phyloP scores from a whole-genome alignment of 352 stramenopile genomes.

The Globisporangium canariense region DNA sequence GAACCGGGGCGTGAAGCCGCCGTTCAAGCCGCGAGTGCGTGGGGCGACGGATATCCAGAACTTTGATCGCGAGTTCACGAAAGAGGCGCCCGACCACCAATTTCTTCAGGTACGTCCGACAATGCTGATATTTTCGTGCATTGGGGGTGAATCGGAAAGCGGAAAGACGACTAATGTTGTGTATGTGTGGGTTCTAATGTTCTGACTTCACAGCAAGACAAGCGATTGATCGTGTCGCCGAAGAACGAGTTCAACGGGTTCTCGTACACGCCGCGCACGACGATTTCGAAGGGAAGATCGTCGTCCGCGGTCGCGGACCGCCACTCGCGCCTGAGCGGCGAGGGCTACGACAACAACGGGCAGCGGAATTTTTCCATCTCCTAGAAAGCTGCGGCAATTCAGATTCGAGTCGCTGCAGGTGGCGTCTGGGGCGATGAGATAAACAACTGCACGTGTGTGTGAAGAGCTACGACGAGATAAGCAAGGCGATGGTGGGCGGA shows the following conservation, averaged over 20 bases:
- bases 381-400: background rate
- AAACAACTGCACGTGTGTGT: background rate
- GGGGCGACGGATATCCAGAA: constrained; percentile 84
- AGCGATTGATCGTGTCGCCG: constrained; percentile 61
- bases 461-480: background rate
- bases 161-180: background rate
- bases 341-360: constrained; percentile 33
- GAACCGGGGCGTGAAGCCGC: constrained; percentile 67
- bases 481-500: background rate
- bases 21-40: constrained; percentile 83
- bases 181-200: constrained; percentile 1
- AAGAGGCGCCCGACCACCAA: constrained; percentile 71
- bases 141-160: background rate
- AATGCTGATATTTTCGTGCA: constrained; percentile 4
- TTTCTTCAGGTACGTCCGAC: constrained; percentile 51
- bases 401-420: too few species aligned
- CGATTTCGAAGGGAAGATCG: constrained; percentile 20
- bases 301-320: constrained; percentile 24
- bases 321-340: constrained; percentile 24
- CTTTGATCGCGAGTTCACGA: constrained; percentile 88
- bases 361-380: constrained; percentile 34
- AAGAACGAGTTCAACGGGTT: constrained; percentile 88
- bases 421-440: too few species aligned
- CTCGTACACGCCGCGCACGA: constrained; percentile 57
- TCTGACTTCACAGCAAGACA: constrained; percentile 52